Evolutionary conservation across 257 asterid genomes (phyloP).

Genomic region (Galeopsis tetrahit): DNA sequence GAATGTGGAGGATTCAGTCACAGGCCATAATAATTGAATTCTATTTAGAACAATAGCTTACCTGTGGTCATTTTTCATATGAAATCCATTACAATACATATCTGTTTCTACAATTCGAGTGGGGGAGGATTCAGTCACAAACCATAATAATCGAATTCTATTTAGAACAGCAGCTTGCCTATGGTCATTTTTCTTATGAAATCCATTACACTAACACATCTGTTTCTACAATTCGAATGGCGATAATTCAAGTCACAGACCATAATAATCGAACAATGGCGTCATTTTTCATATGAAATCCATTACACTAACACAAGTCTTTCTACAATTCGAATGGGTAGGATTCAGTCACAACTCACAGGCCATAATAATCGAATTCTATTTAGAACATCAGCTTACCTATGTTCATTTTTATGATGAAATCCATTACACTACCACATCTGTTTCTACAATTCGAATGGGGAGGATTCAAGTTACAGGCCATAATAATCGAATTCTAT

Average conservation of each 20-base stretch:
- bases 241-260: too few relatives aligned
- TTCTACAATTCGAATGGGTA: constrained; percentile 32
- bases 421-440: too few relatives aligned
- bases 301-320: constrained; percentile 44
- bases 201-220: not conserved
- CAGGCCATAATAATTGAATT: constrained; percentile 5
- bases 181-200: not conserved
- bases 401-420: not conserved
- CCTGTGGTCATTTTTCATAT: not conserved
- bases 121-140: constrained; percentile 4
- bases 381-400: constrained; percentile 33
- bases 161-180: constrained; percentile 33
- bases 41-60: constrained; percentile 29
- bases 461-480: too few relatives aligned
- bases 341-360: constrained; percentile 1
- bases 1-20: constrained; percentile 20
- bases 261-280: too few relatives aligned
- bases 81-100: constrained; percentile 50
- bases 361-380: not conserved
- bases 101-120: constrained; percentile 34
- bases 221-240: not conserved
- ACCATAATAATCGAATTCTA: not conserved
- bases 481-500: too few relatives aligned
- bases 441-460: too few relatives aligned
- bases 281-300: constrained; percentile 24